Conservation (phyloP, 208 protist genomes). For the Angomonas ambiguus region DNA sequence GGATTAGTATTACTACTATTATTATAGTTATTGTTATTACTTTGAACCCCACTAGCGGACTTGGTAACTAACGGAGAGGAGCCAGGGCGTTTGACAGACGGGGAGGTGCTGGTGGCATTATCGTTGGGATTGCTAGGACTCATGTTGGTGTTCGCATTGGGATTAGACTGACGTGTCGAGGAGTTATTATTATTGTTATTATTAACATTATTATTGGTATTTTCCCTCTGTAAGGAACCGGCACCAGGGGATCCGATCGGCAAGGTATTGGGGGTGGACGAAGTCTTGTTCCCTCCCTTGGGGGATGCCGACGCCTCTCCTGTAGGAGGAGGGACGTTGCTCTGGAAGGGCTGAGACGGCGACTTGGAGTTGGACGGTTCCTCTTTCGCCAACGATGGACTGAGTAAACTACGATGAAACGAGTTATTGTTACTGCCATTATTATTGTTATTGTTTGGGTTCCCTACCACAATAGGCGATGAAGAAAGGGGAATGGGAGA, state of each 20-base stretch:
- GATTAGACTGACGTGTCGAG: not conserved
- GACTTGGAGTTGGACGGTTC: not conserved
- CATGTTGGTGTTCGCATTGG: not conserved
- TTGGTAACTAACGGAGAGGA: not conserved
- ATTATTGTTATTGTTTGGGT: not conserved
- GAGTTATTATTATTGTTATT: not conserved
- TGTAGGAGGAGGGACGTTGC: not conserved
- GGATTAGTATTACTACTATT: not conserved
- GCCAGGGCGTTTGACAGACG: not conserved
- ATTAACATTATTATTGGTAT: constrained; percentile 13
- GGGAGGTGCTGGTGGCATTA: not conserved
- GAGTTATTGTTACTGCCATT: not conserved
- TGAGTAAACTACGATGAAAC: not conserved
- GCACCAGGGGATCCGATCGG: not conserved
- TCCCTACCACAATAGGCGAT: too few species aligned
- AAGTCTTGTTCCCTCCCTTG: not conserved
- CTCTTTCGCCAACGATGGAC: not conserved
- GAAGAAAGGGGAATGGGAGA: not conserved
- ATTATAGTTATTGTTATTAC: not conserved
- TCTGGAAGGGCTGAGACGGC: not conserved
- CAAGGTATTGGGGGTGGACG: not conserved
- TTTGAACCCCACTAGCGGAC: not conserved
- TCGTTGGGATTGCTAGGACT: not conserved
- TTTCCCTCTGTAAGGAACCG: not conserved
- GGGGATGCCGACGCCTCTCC: not conserved